Percentiles rank a stretch among this genome's conserved stretches.
Evolutionary conservation across 2,329 filamentous ascomycete genomes (phyloP).

Genomic region (Aspergillus tubingensis): DNA sequence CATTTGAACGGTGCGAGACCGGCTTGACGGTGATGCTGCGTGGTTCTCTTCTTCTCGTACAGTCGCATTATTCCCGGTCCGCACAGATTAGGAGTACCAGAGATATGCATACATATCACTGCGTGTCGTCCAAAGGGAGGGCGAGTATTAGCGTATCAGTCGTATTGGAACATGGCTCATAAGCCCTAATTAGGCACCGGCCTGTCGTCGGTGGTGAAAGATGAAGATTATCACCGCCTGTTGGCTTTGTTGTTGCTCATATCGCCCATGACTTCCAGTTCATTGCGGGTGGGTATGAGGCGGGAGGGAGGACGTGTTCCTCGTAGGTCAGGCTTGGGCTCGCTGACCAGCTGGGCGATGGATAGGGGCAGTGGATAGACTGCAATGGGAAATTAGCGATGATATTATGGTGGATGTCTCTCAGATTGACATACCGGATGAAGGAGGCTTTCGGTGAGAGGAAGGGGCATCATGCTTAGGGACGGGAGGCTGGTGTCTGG

Average conservation of each 20-base stretch:
- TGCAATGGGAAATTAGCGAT: constrained; percentile 23
- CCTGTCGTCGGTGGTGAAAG: neutral
- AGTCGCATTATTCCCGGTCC: neutral
- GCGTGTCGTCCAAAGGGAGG: neutral
- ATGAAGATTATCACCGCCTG: constrained; percentile 1
- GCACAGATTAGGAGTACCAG: neutral
- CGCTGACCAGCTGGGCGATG: constrained; percentile 43
- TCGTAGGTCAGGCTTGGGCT: constrained; percentile 41
- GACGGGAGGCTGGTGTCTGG: constrained; percentile 31
- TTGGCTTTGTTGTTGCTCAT: neutral
- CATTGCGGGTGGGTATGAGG: constrained; percentile 33
- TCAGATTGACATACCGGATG: constrained; percentile 37
- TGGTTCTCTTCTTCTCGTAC: neutral
- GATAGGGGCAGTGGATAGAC: constrained; percentile 42
- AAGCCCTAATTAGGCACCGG: constrained; percentile 2
- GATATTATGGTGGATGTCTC: neutral
- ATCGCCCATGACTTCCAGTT: constrained; percentile 36
- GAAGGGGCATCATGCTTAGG: constrained; percentile 37
- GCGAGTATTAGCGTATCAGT: neutral
- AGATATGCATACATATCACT: neutral
- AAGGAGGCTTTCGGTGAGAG: constrained; percentile 38
- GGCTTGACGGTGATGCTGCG: neutral
- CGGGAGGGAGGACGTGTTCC: constrained; percentile 38
- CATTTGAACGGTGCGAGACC: neutral
- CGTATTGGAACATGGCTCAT: neutral